Conservation (phyloP, 1,284 basidiomycete genomes). For the Cryptococcus sp. region DNA sequence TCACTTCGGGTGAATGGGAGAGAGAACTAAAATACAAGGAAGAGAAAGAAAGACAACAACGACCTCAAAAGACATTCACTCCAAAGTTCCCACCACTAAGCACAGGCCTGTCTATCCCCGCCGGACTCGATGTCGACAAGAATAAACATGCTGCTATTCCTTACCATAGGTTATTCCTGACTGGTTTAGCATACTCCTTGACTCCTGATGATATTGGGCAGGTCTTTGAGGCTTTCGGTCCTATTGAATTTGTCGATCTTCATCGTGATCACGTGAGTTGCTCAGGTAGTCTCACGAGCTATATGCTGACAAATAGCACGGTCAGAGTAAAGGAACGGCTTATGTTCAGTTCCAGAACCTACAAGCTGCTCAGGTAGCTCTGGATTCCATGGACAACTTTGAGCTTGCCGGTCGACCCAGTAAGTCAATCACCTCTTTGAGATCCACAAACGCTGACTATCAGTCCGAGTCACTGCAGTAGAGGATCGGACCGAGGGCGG, state of each 20-base stretch:
- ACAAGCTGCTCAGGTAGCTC: conserved; percentile 89
- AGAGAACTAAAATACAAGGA: too few relatives aligned
- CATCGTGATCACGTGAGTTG: conserved; percentile 64
- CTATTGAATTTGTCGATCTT: conserved; percentile 95
- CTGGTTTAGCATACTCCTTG: conserved; percentile 92
- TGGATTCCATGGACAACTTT: conserved; percentile 98
- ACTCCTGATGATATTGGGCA: conserved; percentile 93
- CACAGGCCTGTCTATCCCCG: conserved; percentile 29
- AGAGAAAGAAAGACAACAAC: not conserved
- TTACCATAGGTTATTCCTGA: conserved; percentile 81
- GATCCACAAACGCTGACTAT: conserved; percentile 6
- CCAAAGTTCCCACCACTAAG: conserved; percentile 36
- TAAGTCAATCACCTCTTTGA: conserved; percentile 48
- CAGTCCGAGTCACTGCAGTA: conserved; percentile 85
- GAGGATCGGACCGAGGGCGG: conserved; percentile 61
- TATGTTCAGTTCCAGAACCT: conserved; percentile 93
- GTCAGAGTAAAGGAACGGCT: conserved; percentile 94
- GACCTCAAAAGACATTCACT: conserved; percentile 13
- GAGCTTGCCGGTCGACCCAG: conserved; percentile 87
- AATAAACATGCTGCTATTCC: conserved; percentile 49
- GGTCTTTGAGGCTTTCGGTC: conserved; percentile 98
- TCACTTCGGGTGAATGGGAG: not conserved
- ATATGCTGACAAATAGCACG: conserved; percentile 44
- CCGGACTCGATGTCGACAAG: conserved; percentile 42
- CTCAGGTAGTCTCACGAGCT: not conserved